Conservation (phyloP, 108 stramenopile species). For the Chaetoceros tenuissimus region DNA sequence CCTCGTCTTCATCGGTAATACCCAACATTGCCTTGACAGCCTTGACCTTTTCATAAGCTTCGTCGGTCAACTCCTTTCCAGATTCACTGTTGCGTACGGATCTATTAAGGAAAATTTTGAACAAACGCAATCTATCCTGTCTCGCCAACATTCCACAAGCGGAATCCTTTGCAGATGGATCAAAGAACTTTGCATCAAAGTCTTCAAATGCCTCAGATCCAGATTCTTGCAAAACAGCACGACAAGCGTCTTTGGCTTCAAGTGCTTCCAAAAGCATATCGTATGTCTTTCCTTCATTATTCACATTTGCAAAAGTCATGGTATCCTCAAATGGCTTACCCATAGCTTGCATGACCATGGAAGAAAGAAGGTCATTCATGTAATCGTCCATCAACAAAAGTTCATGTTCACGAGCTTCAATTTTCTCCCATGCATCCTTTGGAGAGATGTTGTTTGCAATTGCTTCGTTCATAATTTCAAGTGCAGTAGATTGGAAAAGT, state of each 20-base stretch:
- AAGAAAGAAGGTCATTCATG: conserved; percentile 43
- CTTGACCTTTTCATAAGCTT: conserved; percentile 32
- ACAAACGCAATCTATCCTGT: conserved; percentile 59
- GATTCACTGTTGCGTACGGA: conserved; percentile 35
- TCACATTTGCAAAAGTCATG: conserved; percentile 61
- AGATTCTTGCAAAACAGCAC: conserved; percentile 46
- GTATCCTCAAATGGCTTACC: conserved; percentile 63
- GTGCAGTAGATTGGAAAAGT: conserved; percentile 55
- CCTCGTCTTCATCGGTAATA: conserved; percentile 55
- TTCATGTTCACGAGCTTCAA: conserved; percentile 54
- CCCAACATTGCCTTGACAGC: conserved; percentile 61
- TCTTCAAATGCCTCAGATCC: conserved; percentile 65
- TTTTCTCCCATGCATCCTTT: conserved; percentile 58
- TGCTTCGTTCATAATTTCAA: conserved; percentile 44
- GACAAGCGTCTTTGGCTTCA: conserved; percentile 56
- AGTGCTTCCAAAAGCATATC: conserved; percentile 59
- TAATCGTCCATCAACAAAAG: conserved; percentile 48
- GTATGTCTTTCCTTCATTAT: conserved; percentile 70
- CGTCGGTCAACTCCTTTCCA: conserved; percentile 49
- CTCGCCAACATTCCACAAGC: conserved; percentile 58
- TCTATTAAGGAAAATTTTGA: conserved; percentile 58
- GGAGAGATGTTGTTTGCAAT: conserved; percentile 31
- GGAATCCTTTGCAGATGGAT: conserved; percentile 54
- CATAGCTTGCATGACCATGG: conserved; percentile 69
- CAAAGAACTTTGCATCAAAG: conserved; percentile 62